Base-by-base conservation (phyloP, 441 rosid genomes). In the Eugenia klotzschiana region DNA sequence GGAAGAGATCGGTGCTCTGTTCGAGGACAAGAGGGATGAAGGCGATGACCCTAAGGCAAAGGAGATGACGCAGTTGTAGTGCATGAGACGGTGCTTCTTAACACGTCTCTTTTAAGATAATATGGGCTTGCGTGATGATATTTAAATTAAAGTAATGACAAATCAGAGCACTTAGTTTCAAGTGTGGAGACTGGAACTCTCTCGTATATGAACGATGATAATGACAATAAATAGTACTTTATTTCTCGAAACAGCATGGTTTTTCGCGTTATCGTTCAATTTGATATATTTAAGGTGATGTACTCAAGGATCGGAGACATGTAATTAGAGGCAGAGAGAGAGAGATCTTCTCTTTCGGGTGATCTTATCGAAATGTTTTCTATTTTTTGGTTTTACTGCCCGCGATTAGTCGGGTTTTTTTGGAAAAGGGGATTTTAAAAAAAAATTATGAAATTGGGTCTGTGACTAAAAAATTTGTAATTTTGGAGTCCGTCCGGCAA, bases 1-100 rank as follows among this genome's bases (percentile, higher is more conserved):
- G 41, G 86, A 84, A 41, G 86, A 84, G 83, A 84, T 84, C 12
- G 80, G 72, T 16, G 81, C 83, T 26, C 22, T 84, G 26, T 84
- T 84, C 13, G 86, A 84, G 51, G 86, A 81, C 27, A 52, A 80
- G 49, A 16, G 50, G 10, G 51, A 54, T 6, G 51, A 54, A n/a
- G 7, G 22, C 11, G 57, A 29, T 11, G 25, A 80, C 11, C n/a
- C 12, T 0, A 37, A 53, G n/a, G 11, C 49, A 11, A 77, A 43
- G 80, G 52, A 77, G 52, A 43, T 77, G 52, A 43, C 80, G 2
- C 80, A n/a, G 1, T 77, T 77, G 22, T 60, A 60, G 41, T 27
- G 72, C 72, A 26, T 27, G 37, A 26, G 40, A 16, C 27, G 29
- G 16, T 27, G 40, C 73, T 7, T 27, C 18, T 25, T 4, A 29